phyloP scores from a whole-genome alignment of 2,329 filamentous ascomycete species.

The Fusarium sp. region DNA sequence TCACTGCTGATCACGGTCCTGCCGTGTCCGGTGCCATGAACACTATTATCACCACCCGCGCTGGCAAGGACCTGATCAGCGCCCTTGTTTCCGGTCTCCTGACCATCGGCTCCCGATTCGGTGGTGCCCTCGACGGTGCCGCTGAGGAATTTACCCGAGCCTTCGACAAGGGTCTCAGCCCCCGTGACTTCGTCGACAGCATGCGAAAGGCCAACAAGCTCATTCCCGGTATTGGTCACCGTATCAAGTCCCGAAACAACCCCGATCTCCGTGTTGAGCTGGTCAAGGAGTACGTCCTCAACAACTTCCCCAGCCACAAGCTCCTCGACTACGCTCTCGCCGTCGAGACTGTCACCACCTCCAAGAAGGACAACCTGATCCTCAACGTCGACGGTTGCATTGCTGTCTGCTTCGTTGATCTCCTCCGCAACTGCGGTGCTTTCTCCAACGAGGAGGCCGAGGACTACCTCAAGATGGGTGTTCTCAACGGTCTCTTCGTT shows the following conservation, averaged over 20 bases:
- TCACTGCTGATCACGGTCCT: conserved; percentile 98
- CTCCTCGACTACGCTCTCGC: conserved; percentile 98
- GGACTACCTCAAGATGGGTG: conserved; percentile 99
- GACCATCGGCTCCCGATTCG: conserved; percentile 98
- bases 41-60: conserved; percentile 99
- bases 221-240: conserved; percentile 98
- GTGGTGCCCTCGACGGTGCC: conserved; percentile 97
- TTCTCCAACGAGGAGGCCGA: conserved; percentile 97
- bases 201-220: conserved; percentile 99
- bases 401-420: conserved; percentile 98
- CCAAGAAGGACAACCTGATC: conserved; percentile 99
- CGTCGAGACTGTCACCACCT: conserved; percentile 97
- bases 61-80: conserved; percentile 97
- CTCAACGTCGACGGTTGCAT: conserved; percentile 99
- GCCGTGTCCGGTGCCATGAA: conserved; percentile 99
- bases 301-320: conserved; percentile 98
- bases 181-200: conserved; percentile 97
- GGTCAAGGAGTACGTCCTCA: conserved; percentile 98
- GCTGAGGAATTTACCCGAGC: conserved; percentile 99
- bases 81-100: conserved; percentile 96
- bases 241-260: conserved; percentile 99
- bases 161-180: conserved; percentile 97
- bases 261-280: conserved; percentile 99
- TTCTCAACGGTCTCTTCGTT: conserved; percentile 99
- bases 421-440: conserved; percentile 97